These are phyloP conservation scores for Kodamaea kaohsiungensis DNA, from an alignment of 805 yeast species.

Conservation along the genomic window DNA sequence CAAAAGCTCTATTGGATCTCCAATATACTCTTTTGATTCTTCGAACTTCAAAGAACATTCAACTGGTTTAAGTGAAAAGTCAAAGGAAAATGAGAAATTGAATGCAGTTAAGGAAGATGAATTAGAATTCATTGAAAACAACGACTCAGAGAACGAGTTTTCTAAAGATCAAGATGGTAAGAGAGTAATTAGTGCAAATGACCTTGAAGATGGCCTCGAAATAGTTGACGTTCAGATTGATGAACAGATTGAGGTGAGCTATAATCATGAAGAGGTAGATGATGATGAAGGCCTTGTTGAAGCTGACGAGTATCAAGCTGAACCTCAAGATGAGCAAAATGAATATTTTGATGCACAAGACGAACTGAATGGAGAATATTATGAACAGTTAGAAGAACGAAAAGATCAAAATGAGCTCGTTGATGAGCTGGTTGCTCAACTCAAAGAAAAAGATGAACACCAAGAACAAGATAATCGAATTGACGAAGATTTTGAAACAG, in stretches of 20 bases:
- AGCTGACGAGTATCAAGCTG: neutral
- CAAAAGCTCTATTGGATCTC: neutral
- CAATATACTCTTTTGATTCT: slow-evolving; percentile 4
- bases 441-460: neutral
- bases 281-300: neutral
- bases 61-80: neutral
- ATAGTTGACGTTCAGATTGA: neutral
- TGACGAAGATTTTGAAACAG: neutral
- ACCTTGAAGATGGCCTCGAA: neutral
- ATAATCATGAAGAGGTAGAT: neutral
- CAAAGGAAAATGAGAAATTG: neutral
- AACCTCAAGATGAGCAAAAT: neutral
- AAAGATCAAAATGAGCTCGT: neutral
- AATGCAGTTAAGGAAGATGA: neutral
- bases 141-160: neutral
- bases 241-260: neutral
- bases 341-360: neutral
- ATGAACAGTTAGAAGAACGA: neutral
- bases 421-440: neutral
- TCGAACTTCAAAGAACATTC: slow-evolving; percentile 5
- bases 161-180: neutral
- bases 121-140: neutral
- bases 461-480: neutral
- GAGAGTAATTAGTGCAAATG: neutral
- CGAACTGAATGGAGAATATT: neutral